These are phyloP conservation scores for Vanrija pseudolonga DNA, from an alignment of 1,284 basidiomycete species.

Conservation along the genomic window DNA sequence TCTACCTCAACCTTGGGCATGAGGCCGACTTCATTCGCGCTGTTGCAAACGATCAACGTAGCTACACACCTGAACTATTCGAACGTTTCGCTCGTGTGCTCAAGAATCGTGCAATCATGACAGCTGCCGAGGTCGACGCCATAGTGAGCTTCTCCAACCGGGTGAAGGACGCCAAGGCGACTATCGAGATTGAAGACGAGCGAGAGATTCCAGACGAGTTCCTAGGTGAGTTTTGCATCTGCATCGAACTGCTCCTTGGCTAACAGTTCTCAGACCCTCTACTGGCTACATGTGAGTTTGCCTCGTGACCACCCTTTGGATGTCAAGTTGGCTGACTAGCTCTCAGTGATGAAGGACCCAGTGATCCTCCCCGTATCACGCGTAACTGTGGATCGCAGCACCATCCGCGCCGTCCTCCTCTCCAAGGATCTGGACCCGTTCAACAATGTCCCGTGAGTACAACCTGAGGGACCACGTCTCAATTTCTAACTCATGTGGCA, in stretches of 20 bases:
- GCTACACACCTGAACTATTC: conserved; percentile 82
- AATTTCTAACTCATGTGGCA: conserved; percentile 9
- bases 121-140: conserved; percentile 71
- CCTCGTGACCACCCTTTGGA: not conserved
- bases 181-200: conserved; percentile 78
- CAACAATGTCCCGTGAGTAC: conserved; percentile 65
- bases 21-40: conserved; percentile 78
- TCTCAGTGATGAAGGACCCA: conserved; percentile 91
- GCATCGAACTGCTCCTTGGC: not conserved
- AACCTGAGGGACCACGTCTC: too few species aligned
- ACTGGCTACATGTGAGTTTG: conserved; percentile 28
- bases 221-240: conserved; percentile 62
- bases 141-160: conserved; percentile 69
- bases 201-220: conserved; percentile 96
- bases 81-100: conserved; percentile 73
- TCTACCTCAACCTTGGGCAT: conserved; percentile 84
- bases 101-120: conserved; percentile 66
- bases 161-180: conserved; percentile 76
- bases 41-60: conserved; percentile 87
- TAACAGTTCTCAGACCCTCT: conserved; percentile 26
- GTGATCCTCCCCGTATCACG: conserved; percentile 84
- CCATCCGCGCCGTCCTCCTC: conserved; percentile 91
- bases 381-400: conserved; percentile 77
- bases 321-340: conserved; percentile 1
- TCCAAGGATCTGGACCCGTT: conserved; percentile 90